A percentile compares a stretch with the other conserved stretches of the same genome.
phyloP scores from a whole-genome alignment of 306 rosid genomes.

The Acacia melanoxylon region DNA sequence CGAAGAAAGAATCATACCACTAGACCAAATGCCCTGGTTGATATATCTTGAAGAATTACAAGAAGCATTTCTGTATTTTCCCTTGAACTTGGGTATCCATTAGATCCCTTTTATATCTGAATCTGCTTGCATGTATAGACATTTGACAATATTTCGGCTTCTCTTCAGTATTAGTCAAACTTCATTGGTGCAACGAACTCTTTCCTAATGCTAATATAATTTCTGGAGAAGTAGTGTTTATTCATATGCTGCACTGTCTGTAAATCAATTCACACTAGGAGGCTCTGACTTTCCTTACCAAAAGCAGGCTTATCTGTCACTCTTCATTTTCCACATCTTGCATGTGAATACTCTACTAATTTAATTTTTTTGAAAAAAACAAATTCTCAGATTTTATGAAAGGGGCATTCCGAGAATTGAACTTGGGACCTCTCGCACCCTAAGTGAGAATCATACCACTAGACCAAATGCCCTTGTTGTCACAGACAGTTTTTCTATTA shows the following conservation, averaged over 20 bases:
- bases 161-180: background rate
- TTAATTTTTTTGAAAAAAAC: background rate
- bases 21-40: background rate
- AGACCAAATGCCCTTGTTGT: slow-evolving; percentile 2
- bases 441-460: background rate
- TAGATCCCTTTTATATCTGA: background rate
- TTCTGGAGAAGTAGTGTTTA: background rate
- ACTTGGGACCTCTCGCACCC: slow-evolving; percentile 6
- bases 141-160: slow-evolving; percentile 1
- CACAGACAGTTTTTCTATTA: background rate
- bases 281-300: background rate
- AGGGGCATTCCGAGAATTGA: background rate
- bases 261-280: background rate
- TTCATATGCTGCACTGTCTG: background rate
- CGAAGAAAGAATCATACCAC: background rate
- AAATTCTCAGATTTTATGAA: background rate
- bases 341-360: background rate
- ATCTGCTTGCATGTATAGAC: slow-evolving; percentile 1
- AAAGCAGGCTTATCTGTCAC: background rate
- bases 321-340: background rate
- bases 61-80: background rate
- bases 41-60: background rate
- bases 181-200: background rate
- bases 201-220: background rate
- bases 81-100: background rate